phyloP scores from a whole-genome alignment of 495 filamentous ascomycete genomes.

The Immersiella caudata region DNA sequence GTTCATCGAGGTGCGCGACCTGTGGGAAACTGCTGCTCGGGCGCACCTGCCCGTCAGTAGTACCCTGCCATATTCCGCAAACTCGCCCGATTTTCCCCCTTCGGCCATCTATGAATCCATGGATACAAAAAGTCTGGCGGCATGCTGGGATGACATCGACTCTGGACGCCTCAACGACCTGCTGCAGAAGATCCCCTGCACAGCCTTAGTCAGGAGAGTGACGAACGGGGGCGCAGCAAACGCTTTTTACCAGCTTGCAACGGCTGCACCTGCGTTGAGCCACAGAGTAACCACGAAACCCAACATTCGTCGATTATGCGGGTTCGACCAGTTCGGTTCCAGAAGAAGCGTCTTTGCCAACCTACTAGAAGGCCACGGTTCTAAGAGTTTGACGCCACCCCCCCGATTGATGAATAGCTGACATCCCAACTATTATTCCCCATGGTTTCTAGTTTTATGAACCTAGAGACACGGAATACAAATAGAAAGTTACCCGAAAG shows the following conservation, averaged over 20 bases:
- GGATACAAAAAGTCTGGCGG: not conserved
- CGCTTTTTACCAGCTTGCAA: not conserved
- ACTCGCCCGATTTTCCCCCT: not conserved
- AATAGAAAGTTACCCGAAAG: not conserved
- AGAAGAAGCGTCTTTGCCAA: not conserved
- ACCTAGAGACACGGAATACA: not conserved
- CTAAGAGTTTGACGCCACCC: slow-evolving; percentile 8
- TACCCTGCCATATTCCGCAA: not conserved
- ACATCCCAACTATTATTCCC: not conserved
- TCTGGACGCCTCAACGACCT: not conserved
- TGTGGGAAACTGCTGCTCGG: not conserved
- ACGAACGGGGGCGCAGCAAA: not conserved
- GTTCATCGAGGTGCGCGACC: not conserved
- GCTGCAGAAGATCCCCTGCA: not conserved
- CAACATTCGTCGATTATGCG: not conserved
- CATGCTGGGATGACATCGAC: not conserved
- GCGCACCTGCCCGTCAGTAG: not conserved
- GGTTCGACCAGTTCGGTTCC: not conserved
- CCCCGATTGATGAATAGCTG: slow-evolving; percentile 12
- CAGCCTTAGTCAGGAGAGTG: not conserved
- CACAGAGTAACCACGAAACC: not conserved
- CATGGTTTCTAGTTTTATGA: not conserved
- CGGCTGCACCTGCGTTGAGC: not conserved
- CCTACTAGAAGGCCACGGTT: slow-evolving; percentile 2
- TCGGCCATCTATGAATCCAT: not conserved